phyloP scores from a whole-genome alignment of 78 protist species.

The Dictyostelium citrinum region DNA sequence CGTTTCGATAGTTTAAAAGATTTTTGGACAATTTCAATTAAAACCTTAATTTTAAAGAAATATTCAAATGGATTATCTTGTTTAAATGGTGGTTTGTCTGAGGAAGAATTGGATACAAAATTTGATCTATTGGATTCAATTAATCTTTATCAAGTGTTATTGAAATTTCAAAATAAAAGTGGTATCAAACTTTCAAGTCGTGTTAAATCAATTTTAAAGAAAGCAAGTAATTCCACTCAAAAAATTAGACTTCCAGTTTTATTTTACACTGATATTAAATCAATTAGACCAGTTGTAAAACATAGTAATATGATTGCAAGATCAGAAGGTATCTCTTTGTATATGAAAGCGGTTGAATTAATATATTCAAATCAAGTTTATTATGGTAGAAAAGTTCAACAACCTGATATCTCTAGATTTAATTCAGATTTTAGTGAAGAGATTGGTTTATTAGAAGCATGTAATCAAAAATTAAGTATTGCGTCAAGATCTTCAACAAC shows the following conservation, averaged over 20 bases:
- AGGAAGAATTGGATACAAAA: background rate
- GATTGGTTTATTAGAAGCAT: background rate
- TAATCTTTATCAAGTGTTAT: background rate
- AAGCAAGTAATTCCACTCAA: too few species aligned
- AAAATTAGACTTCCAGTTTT: background rate
- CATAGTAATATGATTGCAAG: constrained; percentile 53
- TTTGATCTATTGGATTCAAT: background rate
- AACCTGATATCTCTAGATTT: constrained; percentile 12
- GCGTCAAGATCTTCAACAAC: constrained; percentile 64
- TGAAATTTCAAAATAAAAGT: background rate
- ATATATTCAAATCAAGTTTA: constrained; percentile 43
- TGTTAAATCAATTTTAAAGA: background rate
- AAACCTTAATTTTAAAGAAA: background rate
- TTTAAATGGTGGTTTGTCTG: background rate
- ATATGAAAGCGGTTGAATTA: constrained; percentile 45
- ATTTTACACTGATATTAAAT: constrained; percentile 29
- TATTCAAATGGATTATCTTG: background rate
- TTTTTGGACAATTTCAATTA: constrained; percentile 28
- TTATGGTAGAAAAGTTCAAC: background rate
- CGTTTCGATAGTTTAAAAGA: background rate
- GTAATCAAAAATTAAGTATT: background rate
- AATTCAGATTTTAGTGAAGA: background rate
- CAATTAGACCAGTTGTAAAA: constrained; percentile 25
- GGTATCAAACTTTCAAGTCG: constrained; percentile 28
- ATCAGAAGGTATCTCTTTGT: constrained; percentile 51